Evolutionary conservation across 768 basidiomycete species (phyloP).

Genomic region (Termitomyces sp.): DNA sequence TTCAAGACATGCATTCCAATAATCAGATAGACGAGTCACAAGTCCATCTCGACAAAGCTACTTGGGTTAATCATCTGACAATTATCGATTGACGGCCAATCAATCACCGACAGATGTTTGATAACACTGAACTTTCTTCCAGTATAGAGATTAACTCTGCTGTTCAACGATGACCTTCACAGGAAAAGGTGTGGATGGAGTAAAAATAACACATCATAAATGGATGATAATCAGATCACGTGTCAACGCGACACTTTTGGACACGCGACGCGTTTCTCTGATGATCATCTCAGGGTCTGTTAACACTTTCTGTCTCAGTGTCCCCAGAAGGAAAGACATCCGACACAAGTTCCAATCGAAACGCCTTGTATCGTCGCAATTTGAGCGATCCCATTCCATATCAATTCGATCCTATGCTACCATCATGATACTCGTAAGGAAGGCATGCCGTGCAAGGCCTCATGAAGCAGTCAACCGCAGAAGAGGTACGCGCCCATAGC

Average conservation of each 20-base stretch:
- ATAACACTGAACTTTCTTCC: neutral
- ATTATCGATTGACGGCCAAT: neutral
- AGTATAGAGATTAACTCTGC: neutral
- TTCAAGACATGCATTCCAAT: neutral
- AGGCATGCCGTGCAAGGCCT: neutral
- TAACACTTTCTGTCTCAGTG: neutral
- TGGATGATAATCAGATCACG: neutral
- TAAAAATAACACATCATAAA: neutral
- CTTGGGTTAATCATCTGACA: neutral
- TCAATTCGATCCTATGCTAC: neutral
- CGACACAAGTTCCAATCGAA: neutral
- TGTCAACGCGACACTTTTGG: neutral
- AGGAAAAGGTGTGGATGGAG: neutral
- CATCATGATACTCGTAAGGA: neutral
- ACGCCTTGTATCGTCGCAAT: neutral
- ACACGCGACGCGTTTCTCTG: neutral
- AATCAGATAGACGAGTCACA: neutral
- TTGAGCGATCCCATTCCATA: neutral
- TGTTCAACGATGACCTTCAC: neutral
- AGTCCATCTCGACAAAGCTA: neutral
- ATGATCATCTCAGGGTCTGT: neutral
- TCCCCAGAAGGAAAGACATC: neutral
- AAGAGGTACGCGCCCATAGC: too few species aligned
- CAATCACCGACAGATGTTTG: neutral
- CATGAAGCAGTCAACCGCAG: neutral